Evolutionary conservation across 139 green algal species (phyloP).

Genomic region (Micractinium conductrix): DNA sequence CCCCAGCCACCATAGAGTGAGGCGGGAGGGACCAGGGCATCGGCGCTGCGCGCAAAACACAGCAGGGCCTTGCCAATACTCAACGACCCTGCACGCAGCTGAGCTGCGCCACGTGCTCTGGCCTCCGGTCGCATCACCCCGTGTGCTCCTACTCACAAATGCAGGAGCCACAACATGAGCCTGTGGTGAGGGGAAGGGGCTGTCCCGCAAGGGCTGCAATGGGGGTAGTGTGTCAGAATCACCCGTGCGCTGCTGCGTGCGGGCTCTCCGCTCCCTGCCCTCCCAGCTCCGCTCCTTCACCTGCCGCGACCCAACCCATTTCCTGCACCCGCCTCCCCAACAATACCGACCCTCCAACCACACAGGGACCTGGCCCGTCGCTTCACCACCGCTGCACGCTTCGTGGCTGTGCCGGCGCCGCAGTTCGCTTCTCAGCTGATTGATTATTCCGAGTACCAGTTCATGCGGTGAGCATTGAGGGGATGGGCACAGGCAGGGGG

Average conservation of each 20-base stretch:
- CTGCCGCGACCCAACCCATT: no score
- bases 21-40: no score
- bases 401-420: background rate
- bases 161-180: background rate
- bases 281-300: no score
- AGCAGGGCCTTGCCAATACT: no score
- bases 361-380: background rate
- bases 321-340: background rate
- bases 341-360: no score
- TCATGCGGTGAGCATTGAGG: no score
- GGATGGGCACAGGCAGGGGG: no score
- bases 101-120: background rate
- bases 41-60: no score
- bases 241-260: no score
- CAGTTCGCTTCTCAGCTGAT: background rate
- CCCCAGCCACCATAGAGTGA: background rate
- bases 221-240: no score
- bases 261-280: no score
- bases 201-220: background rate
- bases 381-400: background rate
- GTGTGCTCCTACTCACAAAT: background rate
- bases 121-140: background rate
- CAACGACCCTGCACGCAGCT: background rate
- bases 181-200: background rate
- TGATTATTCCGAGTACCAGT: background rate